Conservation (phyloP, 2,329 filamentous ascomycete genomes). For the Pseudogymnoascus sp. region DNA sequence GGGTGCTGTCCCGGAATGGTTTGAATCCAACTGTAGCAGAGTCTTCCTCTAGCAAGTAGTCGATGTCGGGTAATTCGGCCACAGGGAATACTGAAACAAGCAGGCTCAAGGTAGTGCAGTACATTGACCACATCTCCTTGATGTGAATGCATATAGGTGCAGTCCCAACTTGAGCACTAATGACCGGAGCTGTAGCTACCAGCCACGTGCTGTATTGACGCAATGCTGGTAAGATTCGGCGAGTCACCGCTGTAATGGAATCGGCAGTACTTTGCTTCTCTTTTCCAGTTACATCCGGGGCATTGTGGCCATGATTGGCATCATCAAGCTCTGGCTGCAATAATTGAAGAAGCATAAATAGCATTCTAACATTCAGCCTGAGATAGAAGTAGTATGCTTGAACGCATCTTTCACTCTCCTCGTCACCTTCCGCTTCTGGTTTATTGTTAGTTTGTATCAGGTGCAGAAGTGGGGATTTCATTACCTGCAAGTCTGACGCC, state of each 20-base stretch:
- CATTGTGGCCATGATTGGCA: slow-evolving; percentile 31
- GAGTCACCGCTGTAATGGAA: slow-evolving; percentile 51
- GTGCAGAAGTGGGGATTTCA: slow-evolving; percentile 12
- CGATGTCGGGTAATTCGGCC: slow-evolving; percentile 45
- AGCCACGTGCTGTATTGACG: slow-evolving; percentile 65
- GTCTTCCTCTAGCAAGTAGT: slow-evolving; percentile 63
- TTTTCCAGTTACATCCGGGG: slow-evolving; percentile 34
- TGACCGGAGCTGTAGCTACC: slow-evolving; percentile 44
- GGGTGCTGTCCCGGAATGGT: slow-evolving; percentile 44
- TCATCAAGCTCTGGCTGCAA: slow-evolving; percentile 57
- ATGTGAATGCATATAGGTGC: slow-evolving; percentile 49
- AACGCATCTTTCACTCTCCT: slow-evolving; percentile 26
- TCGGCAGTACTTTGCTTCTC: slow-evolving; percentile 33
- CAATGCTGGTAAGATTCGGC: slow-evolving; percentile 55
- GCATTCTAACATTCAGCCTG: slow-evolving; percentile 70
- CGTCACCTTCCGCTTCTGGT: slow-evolving; percentile 41
- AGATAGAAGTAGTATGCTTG: slow-evolving; percentile 59
- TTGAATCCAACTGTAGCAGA: slow-evolving; percentile 58
- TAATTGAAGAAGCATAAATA: slow-evolving; percentile 63
- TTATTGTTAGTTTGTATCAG: slow-evolving; percentile 11
- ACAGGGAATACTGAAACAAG: slow-evolving; percentile 53
- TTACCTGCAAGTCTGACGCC: slow-evolving; percentile 52
- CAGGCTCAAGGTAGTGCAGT: slow-evolving; percentile 54
- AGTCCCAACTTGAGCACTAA: slow-evolving; percentile 48
- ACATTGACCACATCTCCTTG: slow-evolving; percentile 57